Evolutionary conservation across 495 filamentous ascomycete genomes (phyloP).

Genomic region (Annulohypoxylon nitens): DNA sequence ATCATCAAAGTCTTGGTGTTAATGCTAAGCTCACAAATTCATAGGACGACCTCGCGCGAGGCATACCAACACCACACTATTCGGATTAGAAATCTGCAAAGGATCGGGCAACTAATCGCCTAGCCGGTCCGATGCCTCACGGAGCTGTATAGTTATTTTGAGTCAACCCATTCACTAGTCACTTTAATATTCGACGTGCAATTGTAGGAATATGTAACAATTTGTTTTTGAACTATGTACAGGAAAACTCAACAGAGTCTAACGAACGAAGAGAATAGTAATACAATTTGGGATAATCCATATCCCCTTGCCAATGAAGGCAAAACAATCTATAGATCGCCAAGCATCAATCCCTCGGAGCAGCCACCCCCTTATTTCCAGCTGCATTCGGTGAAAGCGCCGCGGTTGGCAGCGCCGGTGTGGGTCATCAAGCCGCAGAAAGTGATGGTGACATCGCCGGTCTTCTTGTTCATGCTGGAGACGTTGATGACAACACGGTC

Average conservation of each 20-base stretch:
- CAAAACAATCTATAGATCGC: not conserved
- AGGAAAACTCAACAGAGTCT: not conserved
- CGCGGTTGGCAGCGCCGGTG: conserved; percentile 34
- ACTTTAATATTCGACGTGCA: not conserved
- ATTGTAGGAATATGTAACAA: not conserved
- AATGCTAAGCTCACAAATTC: no score
- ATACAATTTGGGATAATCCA: not conserved
- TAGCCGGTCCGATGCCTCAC: not conserved
- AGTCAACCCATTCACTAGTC: not conserved
- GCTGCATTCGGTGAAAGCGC: conserved; percentile 40
- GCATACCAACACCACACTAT: no score
- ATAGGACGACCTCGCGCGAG: no score
- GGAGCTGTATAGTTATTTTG: not conserved
- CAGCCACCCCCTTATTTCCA: conserved; percentile 18
- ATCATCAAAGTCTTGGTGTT: no score
- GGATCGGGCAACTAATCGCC: no score
- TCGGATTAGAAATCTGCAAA: no score
- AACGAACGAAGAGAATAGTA: not conserved
- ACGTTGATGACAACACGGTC: conserved; percentile 48
- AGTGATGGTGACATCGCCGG: conserved; percentile 20
- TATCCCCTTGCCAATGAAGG: not conserved
- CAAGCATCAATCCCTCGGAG: not conserved
- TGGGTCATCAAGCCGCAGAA: conserved; percentile 49
- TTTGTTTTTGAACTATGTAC: not conserved
- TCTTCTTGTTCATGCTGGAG: conserved; percentile 27